These are phyloP conservation scores for Begonia loranthoides DNA, from an alignment of 306 rosid species.

Conservation along the genomic window DNA sequence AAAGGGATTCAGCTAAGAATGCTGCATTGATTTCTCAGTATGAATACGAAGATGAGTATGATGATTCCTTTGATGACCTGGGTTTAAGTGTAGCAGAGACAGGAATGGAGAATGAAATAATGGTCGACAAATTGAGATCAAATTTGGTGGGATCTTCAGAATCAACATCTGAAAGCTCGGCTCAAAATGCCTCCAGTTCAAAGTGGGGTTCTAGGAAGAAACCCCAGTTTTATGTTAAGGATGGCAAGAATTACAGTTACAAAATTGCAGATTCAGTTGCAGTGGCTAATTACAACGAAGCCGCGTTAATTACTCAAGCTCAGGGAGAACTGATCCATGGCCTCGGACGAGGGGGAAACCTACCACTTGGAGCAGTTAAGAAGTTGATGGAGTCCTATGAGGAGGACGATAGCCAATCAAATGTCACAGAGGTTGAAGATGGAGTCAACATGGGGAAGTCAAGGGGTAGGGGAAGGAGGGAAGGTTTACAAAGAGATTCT, in stretches of 20 bases:
- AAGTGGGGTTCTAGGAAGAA: conserved; percentile 86
- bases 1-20: conserved; percentile 27
- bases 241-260: conserved; percentile 96
- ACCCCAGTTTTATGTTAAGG: conserved; percentile 90
- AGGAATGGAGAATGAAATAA: conserved; percentile 44
- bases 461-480: background rate
- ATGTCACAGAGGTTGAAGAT: conserved; percentile 31
- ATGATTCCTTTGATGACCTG: conserved; percentile 90
- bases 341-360: conserved; percentile 94
- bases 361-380: conserved; percentile 77
- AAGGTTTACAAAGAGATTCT: conserved; percentile 18
- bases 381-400: conserved; percentile 41
- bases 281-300: conserved; percentile 73
- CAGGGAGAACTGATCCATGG: conserved; percentile 69
- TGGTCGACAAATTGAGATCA: conserved; percentile 23
- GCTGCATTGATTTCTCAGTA: conserved; percentile 50
- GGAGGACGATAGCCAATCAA: conserved; percentile 27
- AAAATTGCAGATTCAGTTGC: conserved; percentile 85
- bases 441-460: conserved; percentile 26
- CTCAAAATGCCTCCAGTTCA: conserved; percentile 32
- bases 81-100: conserved; percentile 85
- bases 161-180: conserved; percentile 23
- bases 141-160: conserved; percentile 30
- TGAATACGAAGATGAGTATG: conserved; percentile 95
- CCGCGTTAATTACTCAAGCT: conserved; percentile 45